Base-by-base conservation (phyloP, 1,139 yeast genomes). In the Diutina siamensis region DNA sequence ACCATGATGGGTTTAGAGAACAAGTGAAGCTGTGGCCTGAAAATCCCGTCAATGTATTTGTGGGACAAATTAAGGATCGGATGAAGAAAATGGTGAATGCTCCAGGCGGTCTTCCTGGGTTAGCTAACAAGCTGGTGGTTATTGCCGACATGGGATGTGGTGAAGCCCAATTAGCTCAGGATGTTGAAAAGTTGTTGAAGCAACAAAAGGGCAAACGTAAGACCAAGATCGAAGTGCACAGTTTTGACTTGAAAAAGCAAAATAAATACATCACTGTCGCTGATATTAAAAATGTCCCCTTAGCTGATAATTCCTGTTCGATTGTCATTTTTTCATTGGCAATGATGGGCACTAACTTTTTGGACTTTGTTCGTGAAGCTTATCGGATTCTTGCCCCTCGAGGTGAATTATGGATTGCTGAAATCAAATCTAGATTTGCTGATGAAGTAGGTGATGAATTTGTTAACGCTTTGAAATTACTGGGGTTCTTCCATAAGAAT, bases 91-190 rank as follows among this genome's bases (percentile, higher is more conserved):
- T 81, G 25, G 79, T 88, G 4, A 86, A 83, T 61, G 95, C 97
- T 0, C 97, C 97, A 1, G 97, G 97, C 52, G 97, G 97, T 2
- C 69, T 89, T 48, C 96, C 96, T 1, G 92, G 92, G 17, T 59
- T 74, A 44, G 57, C 67, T 2, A 57, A 59, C 44, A 73, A 71
- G 48, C 66, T 68, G 46, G 80, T 88, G 35, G 87, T 83, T 2
- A 74, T 92, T 47, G 97, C 97, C 0, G 98, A 92, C 65, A 88
- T 92, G 97, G 98, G 98, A 12, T 92, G 98, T 63, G 98, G 98
- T 45, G 98, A 92, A 62, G 97, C 97, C 0, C 84, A 83, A 56
- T 70, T 92, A 42, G 80, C 96, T 1, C 62, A 73, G 35, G 84
- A 86, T 52, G 72, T 87, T 36, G 65, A 68, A 44, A 69, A 72